Evolutionary conservation across 1,139 yeast species (phyloP), one percentile per base, ranked within the genome.

Genomic region (Kodamaea alishanica): DNA sequence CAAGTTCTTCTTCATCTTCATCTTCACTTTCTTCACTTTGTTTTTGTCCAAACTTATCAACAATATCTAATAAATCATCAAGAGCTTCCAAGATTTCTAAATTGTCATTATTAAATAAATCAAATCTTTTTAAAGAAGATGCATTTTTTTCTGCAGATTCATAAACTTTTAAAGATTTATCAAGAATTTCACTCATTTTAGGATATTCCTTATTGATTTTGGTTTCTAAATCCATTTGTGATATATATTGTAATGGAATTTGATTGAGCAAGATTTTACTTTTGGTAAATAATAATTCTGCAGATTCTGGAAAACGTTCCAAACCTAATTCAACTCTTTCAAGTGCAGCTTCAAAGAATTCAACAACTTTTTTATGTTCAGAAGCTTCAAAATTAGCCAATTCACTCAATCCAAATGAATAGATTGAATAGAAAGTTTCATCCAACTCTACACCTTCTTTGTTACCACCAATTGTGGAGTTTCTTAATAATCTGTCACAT

Each of bases 401-500:
- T 42, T 84, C 88, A 28, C 83, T 71, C 38, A 90, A 67, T 0
- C 95, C 81, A 36, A 77, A 64, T 0, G 88, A 89, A 56, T 89
- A 90, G 26, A 84, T 76, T 6, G 81, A 66, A 55, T 87, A 86
- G 60, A 88, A 87, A 34, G 68, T 69, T 12, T 79, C 80, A 10
- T 38, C 43, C 37, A 39, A 38, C 12, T 37, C 41, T 4, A 40
- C 39, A 12, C 40, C 37, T 4, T 40, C 40, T 11, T 33, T 29
- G n/a, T 38, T 10, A 10, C 39, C 42, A 6, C 39, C 44, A 28
- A 33, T 57, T 51, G 40, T 64, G 56, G 51, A 42, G 40, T 72
- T 69, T 51, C 96, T 72, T 49, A 88, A 68, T 30, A 88, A 58
- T 34, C 95, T 66, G 54, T 90, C 97, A 62, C 96, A 85, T 59